Conservation (phyloP, 495 filamentous ascomycete species). For the Penicillium dipodomyicola region DNA sequence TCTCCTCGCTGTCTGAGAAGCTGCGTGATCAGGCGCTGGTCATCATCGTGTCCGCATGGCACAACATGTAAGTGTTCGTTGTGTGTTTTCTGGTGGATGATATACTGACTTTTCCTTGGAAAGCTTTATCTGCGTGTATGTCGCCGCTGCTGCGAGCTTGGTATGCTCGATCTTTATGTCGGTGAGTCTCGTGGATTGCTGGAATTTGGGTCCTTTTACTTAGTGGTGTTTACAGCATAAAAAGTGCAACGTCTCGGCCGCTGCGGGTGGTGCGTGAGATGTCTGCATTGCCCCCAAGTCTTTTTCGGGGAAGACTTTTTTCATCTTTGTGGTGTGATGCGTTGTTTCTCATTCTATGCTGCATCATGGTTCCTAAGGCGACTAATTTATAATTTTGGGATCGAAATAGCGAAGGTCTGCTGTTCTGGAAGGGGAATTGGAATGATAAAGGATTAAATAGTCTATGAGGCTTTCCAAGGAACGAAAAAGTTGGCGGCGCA, state of each 20-base stretch:
- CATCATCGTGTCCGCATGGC: slow-evolving; percentile 5
- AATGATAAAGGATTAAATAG: too few relatives aligned
- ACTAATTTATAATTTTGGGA: too few relatives aligned
- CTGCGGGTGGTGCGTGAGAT: not conserved
- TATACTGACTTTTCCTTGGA: not conserved
- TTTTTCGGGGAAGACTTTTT: too few relatives aligned
- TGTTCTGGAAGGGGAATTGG: too few relatives aligned
- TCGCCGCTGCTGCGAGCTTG: not conserved
- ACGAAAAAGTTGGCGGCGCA: too few relatives aligned
- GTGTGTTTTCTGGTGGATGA: not conserved
- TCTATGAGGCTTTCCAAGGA: too few relatives aligned
- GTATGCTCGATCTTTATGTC: not conserved
- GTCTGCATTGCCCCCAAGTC: not conserved
- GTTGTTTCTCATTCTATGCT: too few relatives aligned
- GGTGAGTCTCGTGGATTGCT: not conserved
- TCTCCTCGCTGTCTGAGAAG: not conserved
- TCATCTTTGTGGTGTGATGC: too few relatives aligned
- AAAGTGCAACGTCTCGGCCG: not conserved
- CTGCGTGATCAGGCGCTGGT: slow-evolving; percentile 1
- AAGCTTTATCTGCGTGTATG: not conserved
- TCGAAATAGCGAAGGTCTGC: too few relatives aligned
- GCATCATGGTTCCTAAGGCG: too few relatives aligned
- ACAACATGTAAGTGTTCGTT: not conserved
- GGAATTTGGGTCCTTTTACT: not conserved
- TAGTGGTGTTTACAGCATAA: not conserved